Conservation (phyloP, 306 rosid genomes). For the Castanea sativa region DNA sequence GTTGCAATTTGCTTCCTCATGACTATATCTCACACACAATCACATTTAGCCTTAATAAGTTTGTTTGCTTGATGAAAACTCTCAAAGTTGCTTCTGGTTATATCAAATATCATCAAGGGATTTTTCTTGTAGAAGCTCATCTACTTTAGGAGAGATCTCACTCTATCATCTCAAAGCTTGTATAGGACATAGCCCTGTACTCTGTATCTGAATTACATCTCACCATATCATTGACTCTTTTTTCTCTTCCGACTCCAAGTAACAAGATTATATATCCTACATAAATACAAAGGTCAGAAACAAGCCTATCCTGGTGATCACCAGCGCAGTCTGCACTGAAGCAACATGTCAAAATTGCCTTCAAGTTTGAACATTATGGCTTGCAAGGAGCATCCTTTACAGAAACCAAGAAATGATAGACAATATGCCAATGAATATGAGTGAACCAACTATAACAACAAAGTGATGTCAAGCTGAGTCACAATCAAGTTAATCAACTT, state of each 20-base stretch:
- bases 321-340: neutral
- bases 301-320: neutral
- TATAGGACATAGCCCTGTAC: neutral
- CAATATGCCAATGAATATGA: neutral
- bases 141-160: neutral
- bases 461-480: neutral
- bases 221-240: neutral
- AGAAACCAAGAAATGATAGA: neutral
- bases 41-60: neutral
- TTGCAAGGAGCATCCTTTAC: neutral
- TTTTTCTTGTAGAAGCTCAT: neutral
- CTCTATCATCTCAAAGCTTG: neutral
- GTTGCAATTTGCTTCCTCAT: neutral
- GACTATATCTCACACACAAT: neutral
- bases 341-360: neutral
- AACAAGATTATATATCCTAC: neutral
- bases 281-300: neutral
- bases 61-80: neutral
- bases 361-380: neutral
- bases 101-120: neutral
- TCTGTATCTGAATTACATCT: neutral
- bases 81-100: neutral
- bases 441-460: neutral
- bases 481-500: neutral
- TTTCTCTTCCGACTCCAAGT: neutral